Base-by-base conservation (phyloP, 108 stramenopile species). In the Epithemia pelagica region DNA sequence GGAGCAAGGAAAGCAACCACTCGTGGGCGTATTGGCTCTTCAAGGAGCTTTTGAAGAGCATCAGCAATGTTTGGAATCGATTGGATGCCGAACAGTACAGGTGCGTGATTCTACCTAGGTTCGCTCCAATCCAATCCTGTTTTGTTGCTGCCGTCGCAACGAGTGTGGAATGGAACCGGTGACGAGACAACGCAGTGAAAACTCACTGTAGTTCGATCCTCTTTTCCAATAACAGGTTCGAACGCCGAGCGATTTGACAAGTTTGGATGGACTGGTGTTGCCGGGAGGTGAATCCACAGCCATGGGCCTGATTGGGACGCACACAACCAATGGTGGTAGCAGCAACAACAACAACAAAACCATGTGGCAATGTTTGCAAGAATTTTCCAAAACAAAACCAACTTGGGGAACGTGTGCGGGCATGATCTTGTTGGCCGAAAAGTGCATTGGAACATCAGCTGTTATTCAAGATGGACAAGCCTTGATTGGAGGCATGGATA, bases 371-470 rank as follows among this genome's bases (percentile, higher is more conserved):
- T 82, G 79, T 7, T 64, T 99, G 10, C 70, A 84, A 60, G 69
- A 82, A 37, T 96, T 92, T 72, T 82, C 90, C 1, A 54, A 74
- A 7, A 62, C 55, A 15, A 90, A 88, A 56, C 98, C 97, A 23
- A 87, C 91, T 0, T 99, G 97, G 97, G 98, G 98, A 30, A 99
- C 98, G 0, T 99, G 98, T 66, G 98, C 98, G 0, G 98, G 98
- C 30, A 96, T 99, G 96, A 97, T 99, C 67, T 70, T 99, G 32
- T 79, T 99, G 58, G 91, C 96, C 5, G 90, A 98, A 70, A 68
- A 82, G 64, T 96, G 95, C 63, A 87, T 96, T 30, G 95, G 95
- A 30, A 81, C 87, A 0, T 78, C 74, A 67, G 91, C 91, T 24
- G 92, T 92, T 0, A 92, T 92, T 71, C 79, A 92, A 68, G 90